Conservation (phyloP, 148 eudicot genomes). For the Gaultheria prostrata region DNA sequence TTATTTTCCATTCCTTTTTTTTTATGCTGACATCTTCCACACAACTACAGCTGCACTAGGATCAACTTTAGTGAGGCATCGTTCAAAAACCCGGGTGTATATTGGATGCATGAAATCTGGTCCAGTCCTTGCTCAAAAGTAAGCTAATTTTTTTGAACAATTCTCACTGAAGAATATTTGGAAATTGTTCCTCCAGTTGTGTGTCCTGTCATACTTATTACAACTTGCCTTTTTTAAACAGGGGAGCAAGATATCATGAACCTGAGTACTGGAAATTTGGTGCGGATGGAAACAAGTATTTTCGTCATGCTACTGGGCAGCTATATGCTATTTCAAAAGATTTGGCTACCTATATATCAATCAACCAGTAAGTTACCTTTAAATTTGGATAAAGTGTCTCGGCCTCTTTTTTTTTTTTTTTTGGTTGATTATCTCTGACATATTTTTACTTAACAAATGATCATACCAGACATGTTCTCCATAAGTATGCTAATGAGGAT, state of each 20-base stretch:
- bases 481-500: slow-evolving; percentile 82
- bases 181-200: slow-evolving; percentile 6
- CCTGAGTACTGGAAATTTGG: slow-evolving; percentile 94
- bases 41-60: slow-evolving; percentile 58
- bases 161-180: background rate
- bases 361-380: slow-evolving; percentile 52
- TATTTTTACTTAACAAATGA: slow-evolving; percentile 6
- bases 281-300: slow-evolving; percentile 69
- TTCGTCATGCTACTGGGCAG: slow-evolving; percentile 87
- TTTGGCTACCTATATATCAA: slow-evolving; percentile 59
- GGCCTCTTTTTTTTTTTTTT: background rate
- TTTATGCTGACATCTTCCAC: background rate
- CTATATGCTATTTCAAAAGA: slow-evolving; percentile 78
- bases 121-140: slow-evolving; percentile 91
- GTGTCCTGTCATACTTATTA: background rate
- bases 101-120: slow-evolving; percentile 96
- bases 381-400: slow-evolving; percentile 1
- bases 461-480: slow-evolving; percentile 62
- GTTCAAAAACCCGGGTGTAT: slow-evolving; percentile 66
- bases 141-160: slow-evolving; percentile 18
- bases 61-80: slow-evolving; percentile 55
- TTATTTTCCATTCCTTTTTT: background rate
- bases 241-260: slow-evolving; percentile 83
- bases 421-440: background rate
- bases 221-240: slow-evolving; percentile 15